Base-by-base conservation (phyloP, 805 yeast species). In the Candida palmyrensis region DNA sequence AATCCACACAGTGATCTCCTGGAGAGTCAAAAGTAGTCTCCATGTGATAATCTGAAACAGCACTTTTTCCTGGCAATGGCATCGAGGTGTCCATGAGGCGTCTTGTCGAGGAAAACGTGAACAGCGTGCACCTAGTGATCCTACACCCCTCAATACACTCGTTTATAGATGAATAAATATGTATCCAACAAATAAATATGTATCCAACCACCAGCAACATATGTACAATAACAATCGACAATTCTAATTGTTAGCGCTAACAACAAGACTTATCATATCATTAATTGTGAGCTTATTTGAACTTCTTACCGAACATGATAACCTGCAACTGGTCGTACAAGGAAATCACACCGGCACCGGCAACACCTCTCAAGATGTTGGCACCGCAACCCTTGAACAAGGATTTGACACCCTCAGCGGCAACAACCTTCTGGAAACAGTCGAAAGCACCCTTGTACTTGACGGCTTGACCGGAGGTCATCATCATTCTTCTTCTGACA, bases 401-500 rank as follows among this genome's bases (percentile, higher is more conserved):
- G 57, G 97, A 86, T 43, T 63, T 59, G 57, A 85, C 70, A 86
- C 97, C 97, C 74, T 89, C 96, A 65, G 92, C 87, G 53, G 95
- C 95, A 55, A 89, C 90, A 66, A 88, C 86, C 75, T 87, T 72
- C 56, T 65, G 73, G 85, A 84, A 81, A 71, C 92, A 86, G 70
- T 89, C 96, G 67, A 85, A 76, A 55, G 96, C 95, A 75, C 95
- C 92, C 63, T 79, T 73, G 77, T 88, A 88, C 77, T 89, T 88
- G 59, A 88, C 95, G 61, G 95, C 95, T 76, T 87, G 95, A 72
- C 97, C 97, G 54, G 97, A 89, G 57, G 97, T 88, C 97, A 88
- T 88, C 97, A 88, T 88, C 97, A 88, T 88, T 84, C 97, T 87
- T 85, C 97, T 87, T 83, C 97, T 89, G 65, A 88, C 88, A 63